Evolutionary conservation across 2,329 filamentous ascomycete genomes (phyloP).

Genomic region (Albophoma yamanashiensis): DNA sequence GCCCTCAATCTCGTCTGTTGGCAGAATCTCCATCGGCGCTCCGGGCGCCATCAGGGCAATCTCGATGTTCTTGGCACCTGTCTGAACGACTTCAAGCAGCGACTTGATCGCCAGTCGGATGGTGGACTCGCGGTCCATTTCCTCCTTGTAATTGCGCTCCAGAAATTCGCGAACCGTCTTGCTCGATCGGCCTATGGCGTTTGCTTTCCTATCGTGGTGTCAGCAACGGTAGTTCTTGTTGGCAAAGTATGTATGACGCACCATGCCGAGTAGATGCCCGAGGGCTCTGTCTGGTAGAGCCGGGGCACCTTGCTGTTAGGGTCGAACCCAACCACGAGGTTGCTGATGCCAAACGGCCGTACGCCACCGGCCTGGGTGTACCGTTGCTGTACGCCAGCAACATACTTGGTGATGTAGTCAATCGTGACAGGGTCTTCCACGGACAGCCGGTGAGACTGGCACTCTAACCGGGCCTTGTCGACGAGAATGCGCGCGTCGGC

Average conservation of each 20-base stretch:
- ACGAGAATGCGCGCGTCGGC: constrained; percentile 96
- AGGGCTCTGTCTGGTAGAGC: constrained; percentile 98
- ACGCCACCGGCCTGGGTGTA: constrained; percentile 99
- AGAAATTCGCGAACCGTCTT: constrained; percentile 99
- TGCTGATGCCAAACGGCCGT: constrained; percentile 96
- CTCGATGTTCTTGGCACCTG: constrained; percentile 98
- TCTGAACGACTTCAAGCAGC: constrained; percentile 93
- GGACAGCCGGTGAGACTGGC: constrained; percentile 91
- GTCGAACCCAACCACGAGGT: constrained; percentile 96
- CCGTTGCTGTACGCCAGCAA: constrained; percentile 94
- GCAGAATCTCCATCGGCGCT: constrained; percentile 84
- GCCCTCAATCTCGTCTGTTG: constrained; percentile 88
- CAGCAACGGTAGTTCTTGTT: background rate
- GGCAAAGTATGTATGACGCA: constrained; percentile 30
- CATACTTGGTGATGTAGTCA: constrained; percentile 99
- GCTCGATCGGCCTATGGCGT: constrained; percentile 94
- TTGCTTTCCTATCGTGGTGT: constrained; percentile 70
- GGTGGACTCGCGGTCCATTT: constrained; percentile 92
- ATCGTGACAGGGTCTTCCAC: constrained; percentile 96
- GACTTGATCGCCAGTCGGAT: constrained; percentile 98
- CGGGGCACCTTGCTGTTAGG: constrained; percentile 79
- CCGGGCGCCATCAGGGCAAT: constrained; percentile 96
- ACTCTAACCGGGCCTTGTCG: constrained; percentile 95
- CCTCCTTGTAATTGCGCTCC: constrained; percentile 96
- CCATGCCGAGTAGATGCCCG: constrained; percentile 98